Conservation (phyloP, 257 asterid genomes). For the Capsicum rhomboideum region DNA sequence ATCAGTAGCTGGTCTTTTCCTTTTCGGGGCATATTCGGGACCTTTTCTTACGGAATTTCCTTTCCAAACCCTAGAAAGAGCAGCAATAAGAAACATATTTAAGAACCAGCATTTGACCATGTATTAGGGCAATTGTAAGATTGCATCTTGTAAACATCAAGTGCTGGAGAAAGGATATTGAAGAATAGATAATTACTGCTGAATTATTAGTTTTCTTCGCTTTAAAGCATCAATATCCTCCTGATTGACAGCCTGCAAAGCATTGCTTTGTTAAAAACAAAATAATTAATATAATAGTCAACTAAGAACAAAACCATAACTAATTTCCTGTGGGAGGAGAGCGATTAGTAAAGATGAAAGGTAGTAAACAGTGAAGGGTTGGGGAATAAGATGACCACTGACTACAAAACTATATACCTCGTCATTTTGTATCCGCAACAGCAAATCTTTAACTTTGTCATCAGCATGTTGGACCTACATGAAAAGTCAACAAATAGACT, state of each 20-base stretch:
- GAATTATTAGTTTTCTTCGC: constrained; percentile 65
- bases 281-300: neutral
- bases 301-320: neutral
- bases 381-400: neutral
- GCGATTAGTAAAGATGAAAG: neutral
- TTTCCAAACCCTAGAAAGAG: constrained; percentile 64
- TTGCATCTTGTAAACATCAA: neutral
- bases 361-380: neutral
- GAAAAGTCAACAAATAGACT: neutral
- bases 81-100: constrained; percentile 10
- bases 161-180: neutral
- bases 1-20: constrained; percentile 91
- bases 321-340: neutral
- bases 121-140: neutral
- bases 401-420: constrained; percentile 39
- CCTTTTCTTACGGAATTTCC: constrained; percentile 80
- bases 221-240: constrained; percentile 78
- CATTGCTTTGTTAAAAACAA: neutral
- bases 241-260: constrained; percentile 49
- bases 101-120: neutral
- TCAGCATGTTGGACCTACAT: constrained; percentile 61
- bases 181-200: constrained; percentile 45
- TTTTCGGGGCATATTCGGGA: constrained; percentile 80
- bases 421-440: constrained; percentile 50
- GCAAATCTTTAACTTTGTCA: constrained; percentile 63